Conservation (phyloP, 139 green algal species). For the Micractinium conductrix region DNA sequence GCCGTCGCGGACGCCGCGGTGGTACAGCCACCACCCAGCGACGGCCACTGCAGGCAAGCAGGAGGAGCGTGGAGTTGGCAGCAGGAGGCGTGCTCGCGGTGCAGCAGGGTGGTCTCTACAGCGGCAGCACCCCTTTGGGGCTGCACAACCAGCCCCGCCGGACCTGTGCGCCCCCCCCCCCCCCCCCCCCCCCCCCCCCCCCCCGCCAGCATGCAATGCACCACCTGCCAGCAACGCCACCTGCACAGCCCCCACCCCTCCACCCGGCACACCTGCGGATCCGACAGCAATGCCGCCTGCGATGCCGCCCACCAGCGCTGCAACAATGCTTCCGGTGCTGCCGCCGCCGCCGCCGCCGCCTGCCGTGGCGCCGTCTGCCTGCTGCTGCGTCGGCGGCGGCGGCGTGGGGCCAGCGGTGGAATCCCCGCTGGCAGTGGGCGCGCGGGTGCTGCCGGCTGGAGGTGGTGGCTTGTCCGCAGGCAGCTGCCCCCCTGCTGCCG, state of each 20-base stretch:
- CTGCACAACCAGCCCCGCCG: too few species aligned
- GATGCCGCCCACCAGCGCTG: conserved; percentile 3
- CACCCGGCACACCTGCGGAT: neutral
- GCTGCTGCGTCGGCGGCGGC: neutral
- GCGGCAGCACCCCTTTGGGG: too few species aligned
- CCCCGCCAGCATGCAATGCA: neutral
- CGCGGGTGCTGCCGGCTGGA: too few species aligned
- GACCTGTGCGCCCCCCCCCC: too few species aligned
- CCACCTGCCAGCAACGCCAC: neutral
- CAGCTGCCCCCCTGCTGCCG: neutral
- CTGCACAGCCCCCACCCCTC: neutral
- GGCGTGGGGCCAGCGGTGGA: neutral
- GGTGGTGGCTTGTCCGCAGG: neutral
- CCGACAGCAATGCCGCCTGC: neutral
- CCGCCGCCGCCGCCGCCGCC: neutral
- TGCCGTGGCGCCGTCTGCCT: too few species aligned
- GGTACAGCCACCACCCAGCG: neutral
- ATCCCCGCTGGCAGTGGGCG: neutral
- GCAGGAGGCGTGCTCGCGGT: too few species aligned
- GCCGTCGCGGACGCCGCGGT: neutral
- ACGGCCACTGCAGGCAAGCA: neutral
- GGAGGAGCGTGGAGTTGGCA: neutral
- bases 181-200: too few species aligned
- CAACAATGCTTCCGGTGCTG: neutral
- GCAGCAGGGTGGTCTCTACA: too few species aligned